These are phyloP conservation scores for Astraeus odoratus DNA, from an alignment of 768 basidiomycete species.

Conservation along the genomic window DNA sequence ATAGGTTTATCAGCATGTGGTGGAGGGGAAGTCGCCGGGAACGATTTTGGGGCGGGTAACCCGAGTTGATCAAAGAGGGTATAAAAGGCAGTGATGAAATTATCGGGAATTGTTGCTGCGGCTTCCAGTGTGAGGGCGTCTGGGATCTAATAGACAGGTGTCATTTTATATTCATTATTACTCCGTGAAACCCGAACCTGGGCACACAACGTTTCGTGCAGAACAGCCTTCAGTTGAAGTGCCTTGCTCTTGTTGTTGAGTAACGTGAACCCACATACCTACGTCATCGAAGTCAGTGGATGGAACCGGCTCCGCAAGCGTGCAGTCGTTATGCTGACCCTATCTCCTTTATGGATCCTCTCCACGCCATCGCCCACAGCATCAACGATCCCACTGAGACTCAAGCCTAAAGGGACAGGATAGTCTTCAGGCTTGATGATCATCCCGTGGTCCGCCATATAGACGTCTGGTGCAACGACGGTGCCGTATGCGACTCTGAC, in stretches of 20 bases:
- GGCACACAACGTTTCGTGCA: slow-evolving; percentile 24
- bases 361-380: slow-evolving; percentile 30
- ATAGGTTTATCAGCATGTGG: slow-evolving; percentile 29
- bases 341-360: slow-evolving; percentile 33
- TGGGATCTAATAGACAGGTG: slow-evolving; percentile 30
- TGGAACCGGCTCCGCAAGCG: not conserved
- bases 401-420: slow-evolving; percentile 34
- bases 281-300: not conserved
- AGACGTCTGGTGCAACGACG: slow-evolving; percentile 36
- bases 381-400: slow-evolving; percentile 32
- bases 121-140: slow-evolving; percentile 30
- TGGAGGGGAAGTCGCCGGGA: slow-evolving; percentile 26
- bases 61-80: slow-evolving; percentile 33
- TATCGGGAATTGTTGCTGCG: slow-evolving; percentile 36
- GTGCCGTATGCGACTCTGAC: slow-evolving; percentile 36
- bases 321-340: slow-evolving; percentile 21
- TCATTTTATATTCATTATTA: not conserved
- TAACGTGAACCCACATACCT: slow-evolving; percentile 25
- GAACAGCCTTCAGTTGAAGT: slow-evolving; percentile 32
- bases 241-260: slow-evolving; percentile 23
- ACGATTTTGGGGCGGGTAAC: slow-evolving; percentile 28
- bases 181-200: slow-evolving; percentile 26
- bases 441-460: slow-evolving; percentile 30
- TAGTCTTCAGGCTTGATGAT: slow-evolving; percentile 20
- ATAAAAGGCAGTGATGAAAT: slow-evolving; percentile 36